phyloP scores from a whole-genome alignment of 176 grass and related monocot species.

The Avena sativa region DNA sequence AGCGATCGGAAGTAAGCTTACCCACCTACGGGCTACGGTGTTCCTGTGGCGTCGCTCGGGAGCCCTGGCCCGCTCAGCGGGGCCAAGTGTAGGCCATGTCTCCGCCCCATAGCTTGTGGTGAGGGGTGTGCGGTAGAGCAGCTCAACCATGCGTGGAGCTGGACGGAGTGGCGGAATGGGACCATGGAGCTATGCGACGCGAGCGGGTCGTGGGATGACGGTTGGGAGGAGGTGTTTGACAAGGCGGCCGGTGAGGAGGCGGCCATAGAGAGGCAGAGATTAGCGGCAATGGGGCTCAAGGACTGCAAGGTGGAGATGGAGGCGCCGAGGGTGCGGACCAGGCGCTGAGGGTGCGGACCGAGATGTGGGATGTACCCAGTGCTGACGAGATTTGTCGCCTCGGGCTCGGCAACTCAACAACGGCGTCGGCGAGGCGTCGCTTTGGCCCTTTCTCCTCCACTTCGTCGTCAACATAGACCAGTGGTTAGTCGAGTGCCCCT shows the following conservation, averaged over 20 bases:
- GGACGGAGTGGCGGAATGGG: constrained; percentile 63
- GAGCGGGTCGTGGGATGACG: constrained; percentile 48
- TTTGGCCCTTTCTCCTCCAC: background rate
- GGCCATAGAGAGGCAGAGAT: constrained; percentile 24
- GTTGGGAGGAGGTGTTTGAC: constrained; percentile 72
- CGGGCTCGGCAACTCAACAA: background rate
- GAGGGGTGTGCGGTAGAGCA: background rate
- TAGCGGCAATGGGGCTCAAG: constrained; percentile 28
- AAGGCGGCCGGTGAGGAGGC: constrained; percentile 45
- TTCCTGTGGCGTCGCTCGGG: constrained; percentile 66
- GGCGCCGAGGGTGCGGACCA: background rate
- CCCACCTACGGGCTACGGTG: constrained; percentile 51
- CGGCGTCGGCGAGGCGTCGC: background rate
- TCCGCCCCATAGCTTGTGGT: background rate
- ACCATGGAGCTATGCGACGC: constrained; percentile 70
- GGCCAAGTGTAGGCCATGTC: constrained; percentile 80
- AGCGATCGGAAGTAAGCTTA: constrained; percentile 65
- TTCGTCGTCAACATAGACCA: background rate
- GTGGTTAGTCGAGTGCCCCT: background rate
- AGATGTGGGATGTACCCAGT: constrained; percentile 56
- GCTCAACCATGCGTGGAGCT: constrained; percentile 53
- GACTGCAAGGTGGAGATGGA: constrained; percentile 58
- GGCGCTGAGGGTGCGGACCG: background rate
- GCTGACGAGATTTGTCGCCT: constrained; percentile 55
- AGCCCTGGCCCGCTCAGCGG: constrained; percentile 77